phyloP scores from a whole-genome alignment of 2,329 filamentous ascomycete species.

The Neonectria magnoliae region DNA sequence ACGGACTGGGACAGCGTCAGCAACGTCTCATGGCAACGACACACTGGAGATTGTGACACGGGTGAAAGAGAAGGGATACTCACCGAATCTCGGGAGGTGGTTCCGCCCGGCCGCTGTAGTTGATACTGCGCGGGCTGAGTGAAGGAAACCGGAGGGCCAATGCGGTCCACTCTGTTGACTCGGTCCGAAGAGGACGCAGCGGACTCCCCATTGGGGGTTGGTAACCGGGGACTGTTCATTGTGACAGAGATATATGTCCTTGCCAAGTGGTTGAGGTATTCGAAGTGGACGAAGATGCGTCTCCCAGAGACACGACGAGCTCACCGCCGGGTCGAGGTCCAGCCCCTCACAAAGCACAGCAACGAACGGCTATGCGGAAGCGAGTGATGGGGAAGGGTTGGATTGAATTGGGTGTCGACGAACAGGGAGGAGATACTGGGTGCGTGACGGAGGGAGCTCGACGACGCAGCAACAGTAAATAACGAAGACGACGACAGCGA shows the following conservation, averaged over 20 bases:
- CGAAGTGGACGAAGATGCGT: slow-evolving; percentile 5
- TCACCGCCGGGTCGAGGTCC: slow-evolving; percentile 5
- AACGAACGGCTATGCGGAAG: slow-evolving; percentile 12
- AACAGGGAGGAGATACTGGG: slow-evolving; percentile 4
- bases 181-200: slow-evolving; percentile 21
- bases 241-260: neutral
- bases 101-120: slow-evolving; percentile 24
- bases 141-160: slow-evolving; percentile 25
- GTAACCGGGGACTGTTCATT: slow-evolving; percentile 24
- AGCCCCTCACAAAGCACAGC: slow-evolving; percentile 12
- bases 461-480: slow-evolving; percentile 24
- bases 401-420: neutral
- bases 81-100: slow-evolving; percentile 45
- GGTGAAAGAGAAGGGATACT: slow-evolving; percentile 4
- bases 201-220: slow-evolving; percentile 20
- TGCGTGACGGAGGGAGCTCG: slow-evolving; percentile 7
- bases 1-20: slow-evolving; percentile 44
- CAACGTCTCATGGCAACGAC: neutral
- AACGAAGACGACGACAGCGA: slow-evolving; percentile 6
- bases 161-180: neutral
- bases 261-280: neutral
- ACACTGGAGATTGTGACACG: neutral
- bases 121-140: slow-evolving; percentile 25
- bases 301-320: slow-evolving; percentile 2
- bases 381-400: neutral